Base-by-base conservation (phyloP, 495 filamentous ascomycete species). In the Pseudoneurospora amorphoporcata region DNA sequence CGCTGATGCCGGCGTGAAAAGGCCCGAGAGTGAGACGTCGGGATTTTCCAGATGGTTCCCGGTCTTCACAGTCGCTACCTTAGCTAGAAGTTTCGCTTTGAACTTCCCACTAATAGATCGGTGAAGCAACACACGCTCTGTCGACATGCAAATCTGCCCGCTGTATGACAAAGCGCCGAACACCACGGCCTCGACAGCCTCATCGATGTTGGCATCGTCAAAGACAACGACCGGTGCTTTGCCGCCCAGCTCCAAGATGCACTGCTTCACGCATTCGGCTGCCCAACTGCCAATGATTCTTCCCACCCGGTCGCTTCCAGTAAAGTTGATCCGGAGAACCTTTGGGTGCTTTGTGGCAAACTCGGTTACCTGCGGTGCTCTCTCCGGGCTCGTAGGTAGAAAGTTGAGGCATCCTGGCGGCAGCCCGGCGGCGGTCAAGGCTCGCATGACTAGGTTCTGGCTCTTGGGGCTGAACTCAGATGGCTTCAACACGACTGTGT, bases 401-500 rank as follows among this genome's bases (percentile, higher is more conserved):
- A 87, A 76, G 74, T 88, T 87, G 0, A 90, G 75, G 7, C 82
- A 83, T 1, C 84, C 88, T 0, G 73, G 70, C 2, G 86, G 85
- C 9, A 88, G 84, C 35, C 92, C 92, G 8, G 92, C 92, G 73
- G 90, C 85, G 0, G 84, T 84, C 76, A 93, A 86, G 73, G 90
- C 77, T 41, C 85, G 82, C 9, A 90, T 88, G 32, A 94, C 85
- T 61, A 87, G 86, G 82, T 87, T 89, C 82, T 91, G 92, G 72
- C 85, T 88, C 72, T 88, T 88, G 4, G 92, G 92, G 2, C 89
- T 89, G 71, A 90, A 83, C 76, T 95, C 92, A 3, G 90, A 89
- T 17, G 90, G 90, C 80, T 95, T 95, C 10, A 94, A 81, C 19
- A 95, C 86, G 35, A 88, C 85, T 2, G 92, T 93, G 77, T 94